Percentiles rank a stretch among this genome's conserved stretches.
phyloP scores from a whole-genome alignment of 805 yeast genomes.

The Kodamaea sagamina region DNA sequence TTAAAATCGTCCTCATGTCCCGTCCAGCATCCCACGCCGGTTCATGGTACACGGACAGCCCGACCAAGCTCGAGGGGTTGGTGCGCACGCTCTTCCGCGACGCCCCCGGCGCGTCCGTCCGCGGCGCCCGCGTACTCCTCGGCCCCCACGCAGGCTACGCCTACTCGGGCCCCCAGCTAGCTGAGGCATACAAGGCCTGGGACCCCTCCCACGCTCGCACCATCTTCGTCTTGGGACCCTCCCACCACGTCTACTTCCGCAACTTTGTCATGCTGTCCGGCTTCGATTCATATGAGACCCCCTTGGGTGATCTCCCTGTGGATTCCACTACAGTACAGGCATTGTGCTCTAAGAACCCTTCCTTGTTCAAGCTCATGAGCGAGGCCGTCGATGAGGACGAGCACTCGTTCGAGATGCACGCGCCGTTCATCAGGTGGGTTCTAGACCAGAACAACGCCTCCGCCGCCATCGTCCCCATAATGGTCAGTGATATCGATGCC shows the following conservation, averaged over 20 bases:
- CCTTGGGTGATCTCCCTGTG: constrained; percentile 73
- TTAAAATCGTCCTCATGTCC: constrained; percentile 14
- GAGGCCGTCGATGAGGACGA: constrained; percentile 72
- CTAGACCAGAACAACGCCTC: constrained; percentile 1
- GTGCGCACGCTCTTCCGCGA: constrained; percentile 47
- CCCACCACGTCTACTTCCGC: constrained; percentile 82
- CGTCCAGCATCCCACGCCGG: constrained; percentile 89
- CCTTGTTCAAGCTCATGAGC: constrained; percentile 57
- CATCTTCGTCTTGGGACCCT: constrained; percentile 86
- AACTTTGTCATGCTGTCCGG: constrained; percentile 56
- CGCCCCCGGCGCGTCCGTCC: constrained; percentile 31
- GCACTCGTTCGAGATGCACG: constrained; percentile 94
- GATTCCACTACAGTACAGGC: constrained; percentile 50
- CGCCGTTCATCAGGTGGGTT: constrained; percentile 56
- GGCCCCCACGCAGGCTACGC: constrained; percentile 86
- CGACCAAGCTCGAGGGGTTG: constrained; percentile 48
- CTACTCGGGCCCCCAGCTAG: constrained; percentile 77
- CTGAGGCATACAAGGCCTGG: constrained; percentile 72
- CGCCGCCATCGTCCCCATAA: constrained; percentile 53
- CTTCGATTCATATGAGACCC: constrained; percentile 69
- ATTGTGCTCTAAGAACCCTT: constrained; percentile 34
- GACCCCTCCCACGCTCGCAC: constrained; percentile 59
- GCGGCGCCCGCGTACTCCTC: constrained; percentile 42
- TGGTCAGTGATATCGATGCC: constrained; percentile 66
- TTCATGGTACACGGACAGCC: constrained; percentile 71